Evolutionary conservation across 176 grass and related monocot genomes (phyloP), one percentile per base, ranked within the genome.

Genomic region (Eleusine indica): DNA sequence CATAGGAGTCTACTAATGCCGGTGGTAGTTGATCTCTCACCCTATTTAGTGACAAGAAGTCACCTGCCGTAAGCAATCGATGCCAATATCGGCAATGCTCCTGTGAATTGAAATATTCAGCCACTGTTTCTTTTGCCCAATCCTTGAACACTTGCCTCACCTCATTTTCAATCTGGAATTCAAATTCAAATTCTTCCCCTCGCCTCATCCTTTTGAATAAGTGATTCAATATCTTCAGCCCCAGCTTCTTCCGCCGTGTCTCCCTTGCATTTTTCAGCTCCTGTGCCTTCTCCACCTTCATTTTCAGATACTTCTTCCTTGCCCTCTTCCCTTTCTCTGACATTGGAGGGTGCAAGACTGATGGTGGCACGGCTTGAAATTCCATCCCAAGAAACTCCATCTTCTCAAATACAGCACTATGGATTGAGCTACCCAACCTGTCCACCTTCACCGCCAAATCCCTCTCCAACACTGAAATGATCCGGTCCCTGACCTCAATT

Each of bases 201-300:
- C 63, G 48, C 66, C 86, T 98, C 51, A 91, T 37, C 84, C 89
- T 94, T 84, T 94, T 98, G 83, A 94, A 94, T 56, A 98, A 86
- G 64, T 94, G 82, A 57, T 91, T 91, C 66, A 91, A 51, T 83
- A 98, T 94, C 84, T 98, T 98, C 78, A 94, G 80, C 9, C 90
- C 95, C 2, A 98, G 91, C 78, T 98, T 98, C 82, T 98, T 98
- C 64, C 92, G 74, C 38, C 92, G 79, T 3, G 95, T 93, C 89
- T 97, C 90, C 1, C 95, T 86, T 8, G 95, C 92, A 88, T 97
- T 94, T 75, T 90, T 97, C 72, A 97, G 79, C 86, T 94, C 95
- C 82, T 90, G 71, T 0, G 82, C 83, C 86, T 88, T 89, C 40
- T 89, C 92, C 4, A 87, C 92, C 64, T 93, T 98, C 83, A 75